These are phyloP conservation scores for Pulveroboletus sp. DNA, from an alignment of 768 basidiomycete species.

Conservation along the genomic window DNA sequence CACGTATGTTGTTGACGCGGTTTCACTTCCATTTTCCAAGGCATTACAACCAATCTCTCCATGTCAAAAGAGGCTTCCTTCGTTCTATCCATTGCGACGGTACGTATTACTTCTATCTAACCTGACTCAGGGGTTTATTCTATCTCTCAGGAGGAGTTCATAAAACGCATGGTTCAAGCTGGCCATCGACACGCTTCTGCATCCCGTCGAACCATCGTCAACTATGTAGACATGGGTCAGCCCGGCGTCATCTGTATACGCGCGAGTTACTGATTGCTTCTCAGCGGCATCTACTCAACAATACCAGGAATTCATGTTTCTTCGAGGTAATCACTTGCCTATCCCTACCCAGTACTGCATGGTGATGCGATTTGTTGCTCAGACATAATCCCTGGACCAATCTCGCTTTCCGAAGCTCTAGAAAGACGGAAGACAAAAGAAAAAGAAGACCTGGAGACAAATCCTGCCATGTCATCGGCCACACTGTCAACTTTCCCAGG, in stretches of 20 bases:
- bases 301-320: conserved; percentile 67
- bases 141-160: conserved; percentile 70
- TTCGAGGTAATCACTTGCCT: conserved; percentile 45
- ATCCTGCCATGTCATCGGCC: conserved; percentile 47
- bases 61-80: conserved; percentile 75
- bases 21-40: conserved; percentile 29
- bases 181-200: conserved; percentile 61
- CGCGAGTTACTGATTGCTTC: conserved; percentile 6
- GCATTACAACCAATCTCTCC: conserved; percentile 55
- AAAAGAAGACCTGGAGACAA: conserved; percentile 53
- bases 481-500: conserved; percentile 25
- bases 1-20: conserved; percentile 13
- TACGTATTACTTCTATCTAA: conserved; percentile 29
- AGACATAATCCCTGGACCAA: conserved; percentile 67
- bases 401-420: conserved; percentile 58
- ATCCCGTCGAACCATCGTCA: conserved; percentile 53
- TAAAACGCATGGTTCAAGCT: conserved; percentile 67
- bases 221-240: conserved; percentile 75
- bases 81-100: conserved; percentile 71
- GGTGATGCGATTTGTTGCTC: conserved; percentile 5
- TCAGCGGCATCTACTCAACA: conserved; percentile 55
- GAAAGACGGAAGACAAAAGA: conserved; percentile 47
- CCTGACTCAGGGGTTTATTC: conserved; percentile 10
- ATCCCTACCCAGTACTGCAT: neutral
- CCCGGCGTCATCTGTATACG: conserved; percentile 4